A percentile compares a stretch with the other conserved stretches of the same genome.
Conservation (phyloP, 108 stramenopile genomes). For the Parmales sp. region DNA sequence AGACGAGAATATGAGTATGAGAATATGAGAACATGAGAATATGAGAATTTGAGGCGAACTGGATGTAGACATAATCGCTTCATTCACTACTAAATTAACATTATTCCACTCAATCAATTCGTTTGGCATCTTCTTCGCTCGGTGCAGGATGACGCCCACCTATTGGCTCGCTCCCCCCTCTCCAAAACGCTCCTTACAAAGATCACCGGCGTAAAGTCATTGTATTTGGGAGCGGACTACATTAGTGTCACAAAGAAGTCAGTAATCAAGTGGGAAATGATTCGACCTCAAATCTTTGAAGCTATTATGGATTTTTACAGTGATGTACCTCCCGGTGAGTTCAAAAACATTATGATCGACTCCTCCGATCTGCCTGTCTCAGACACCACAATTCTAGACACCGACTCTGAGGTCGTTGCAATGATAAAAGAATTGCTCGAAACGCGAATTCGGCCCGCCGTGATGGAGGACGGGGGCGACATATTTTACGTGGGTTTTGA, state of each 20-base stretch:
- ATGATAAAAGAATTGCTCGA: constrained; percentile 99
- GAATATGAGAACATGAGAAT: background rate
- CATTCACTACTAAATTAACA: constrained; percentile 39
- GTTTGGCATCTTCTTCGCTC: too few species aligned
- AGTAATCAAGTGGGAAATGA: constrained; percentile 62
- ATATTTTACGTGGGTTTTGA: constrained; percentile 85
- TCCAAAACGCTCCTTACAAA: constrained; percentile 59
- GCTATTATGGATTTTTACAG: constrained; percentile 90
- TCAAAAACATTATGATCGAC: constrained; percentile 26
- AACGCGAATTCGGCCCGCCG: constrained; percentile 88
- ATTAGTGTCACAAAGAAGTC: constrained; percentile 93
- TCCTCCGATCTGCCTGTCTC: constrained; percentile 51
- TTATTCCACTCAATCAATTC: constrained; percentile 48
- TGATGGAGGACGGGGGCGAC: constrained; percentile 98
- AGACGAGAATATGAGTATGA: too few species aligned
- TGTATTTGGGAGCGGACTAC: constrained; percentile 86
- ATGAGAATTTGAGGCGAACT: background rate
- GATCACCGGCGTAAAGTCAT: constrained; percentile 79
- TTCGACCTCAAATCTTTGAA: constrained; percentile 74
- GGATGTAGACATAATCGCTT: background rate
- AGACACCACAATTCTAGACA: constrained; percentile 89
- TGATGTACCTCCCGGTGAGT: constrained; percentile 31
- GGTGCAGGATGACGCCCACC: constrained; percentile 28
- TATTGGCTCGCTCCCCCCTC: constrained; percentile 71
- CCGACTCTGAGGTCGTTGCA: constrained; percentile 90